A percentile compares a stretch with the other conserved stretches of the same genome.
Evolutionary conservation across 2,329 filamentous ascomycete species (phyloP).

Genomic region (Exophiala sp.): DNA sequence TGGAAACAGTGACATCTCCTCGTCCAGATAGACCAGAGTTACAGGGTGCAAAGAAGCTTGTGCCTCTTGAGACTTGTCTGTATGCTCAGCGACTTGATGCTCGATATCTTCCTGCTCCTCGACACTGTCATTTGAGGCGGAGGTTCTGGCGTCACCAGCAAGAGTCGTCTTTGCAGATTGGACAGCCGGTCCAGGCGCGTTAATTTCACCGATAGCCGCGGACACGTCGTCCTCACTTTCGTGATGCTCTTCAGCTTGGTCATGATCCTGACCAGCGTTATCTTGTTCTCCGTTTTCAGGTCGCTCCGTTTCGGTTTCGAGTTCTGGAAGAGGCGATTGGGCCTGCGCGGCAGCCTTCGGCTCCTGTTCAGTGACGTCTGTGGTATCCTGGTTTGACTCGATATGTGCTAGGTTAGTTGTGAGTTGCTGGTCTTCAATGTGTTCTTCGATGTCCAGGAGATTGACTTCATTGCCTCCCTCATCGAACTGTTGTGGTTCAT

Average conservation of each 20-base stretch:
- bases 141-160: not conserved
- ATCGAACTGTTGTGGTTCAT: slow-evolving; percentile 1
- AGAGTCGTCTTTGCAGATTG: not conserved
- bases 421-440: not conserved
- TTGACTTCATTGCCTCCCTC: slow-evolving; percentile 12
- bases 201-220: not conserved
- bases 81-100: not conserved
- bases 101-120: not conserved
- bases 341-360: no score
- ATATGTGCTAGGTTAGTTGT: slow-evolving; percentile 3
- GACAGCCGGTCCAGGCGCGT: not conserved
- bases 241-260: not conserved
- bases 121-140: not conserved
- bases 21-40: slow-evolving; percentile 53
- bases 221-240: not conserved
- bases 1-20: slow-evolving; percentile 58
- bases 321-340: no score
- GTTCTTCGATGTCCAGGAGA: slow-evolving; percentile 9
- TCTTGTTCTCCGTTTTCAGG: slow-evolving; percentile 4
- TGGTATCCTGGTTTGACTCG: not conserved
- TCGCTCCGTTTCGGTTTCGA: not conserved
- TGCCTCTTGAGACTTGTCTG: not conserved
- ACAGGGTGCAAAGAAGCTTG: slow-evolving; percentile 41
- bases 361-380: not conserved
- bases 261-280: not conserved